Evolutionary conservation across 176 grass and related monocot species (phyloP).

Genomic region (Oryza meridionalis): DNA sequence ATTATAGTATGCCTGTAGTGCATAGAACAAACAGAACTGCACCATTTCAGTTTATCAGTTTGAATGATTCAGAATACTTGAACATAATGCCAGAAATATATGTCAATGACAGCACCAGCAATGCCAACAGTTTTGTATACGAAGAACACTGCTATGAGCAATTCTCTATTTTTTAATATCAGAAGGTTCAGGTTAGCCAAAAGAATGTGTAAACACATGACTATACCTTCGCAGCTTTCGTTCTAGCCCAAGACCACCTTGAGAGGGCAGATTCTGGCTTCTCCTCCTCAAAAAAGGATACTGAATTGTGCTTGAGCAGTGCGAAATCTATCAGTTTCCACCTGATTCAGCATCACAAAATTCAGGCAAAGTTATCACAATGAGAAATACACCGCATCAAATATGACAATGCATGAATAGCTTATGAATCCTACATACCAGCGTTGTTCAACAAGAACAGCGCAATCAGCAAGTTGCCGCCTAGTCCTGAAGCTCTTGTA

Average conservation of each 20-base stretch:
- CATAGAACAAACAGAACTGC: background rate
- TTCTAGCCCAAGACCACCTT: constrained; percentile 87
- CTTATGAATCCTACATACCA: constrained; percentile 58
- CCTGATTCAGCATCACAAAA: constrained; percentile 47
- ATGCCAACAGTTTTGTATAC: background rate
- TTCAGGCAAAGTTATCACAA: background rate
- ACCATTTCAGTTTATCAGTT: background rate
- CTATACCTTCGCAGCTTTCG: constrained; percentile 76
- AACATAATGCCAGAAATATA: constrained; percentile 10
- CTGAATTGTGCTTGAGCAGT: constrained; percentile 76
- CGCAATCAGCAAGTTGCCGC: constrained; percentile 86
- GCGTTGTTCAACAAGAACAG: constrained; percentile 83
- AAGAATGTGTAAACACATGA: constrained; percentile 7
- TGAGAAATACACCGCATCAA: background rate
- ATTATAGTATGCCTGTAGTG: background rate
- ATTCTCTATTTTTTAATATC: constrained; percentile 2
- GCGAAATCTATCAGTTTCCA: constrained; percentile 92
- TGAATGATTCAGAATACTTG: background rate
- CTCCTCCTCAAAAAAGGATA: constrained; percentile 80
- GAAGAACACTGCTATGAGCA: background rate
- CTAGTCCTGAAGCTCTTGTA: constrained; percentile 93
- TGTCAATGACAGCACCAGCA: background rate
- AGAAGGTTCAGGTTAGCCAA: background rate
- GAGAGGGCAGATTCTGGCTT: constrained; percentile 73
- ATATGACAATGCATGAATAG: constrained; percentile 10